Conservation (phyloP, 1,284 basidiomycete species). For the Pseudozyma flocculosa region DNA sequence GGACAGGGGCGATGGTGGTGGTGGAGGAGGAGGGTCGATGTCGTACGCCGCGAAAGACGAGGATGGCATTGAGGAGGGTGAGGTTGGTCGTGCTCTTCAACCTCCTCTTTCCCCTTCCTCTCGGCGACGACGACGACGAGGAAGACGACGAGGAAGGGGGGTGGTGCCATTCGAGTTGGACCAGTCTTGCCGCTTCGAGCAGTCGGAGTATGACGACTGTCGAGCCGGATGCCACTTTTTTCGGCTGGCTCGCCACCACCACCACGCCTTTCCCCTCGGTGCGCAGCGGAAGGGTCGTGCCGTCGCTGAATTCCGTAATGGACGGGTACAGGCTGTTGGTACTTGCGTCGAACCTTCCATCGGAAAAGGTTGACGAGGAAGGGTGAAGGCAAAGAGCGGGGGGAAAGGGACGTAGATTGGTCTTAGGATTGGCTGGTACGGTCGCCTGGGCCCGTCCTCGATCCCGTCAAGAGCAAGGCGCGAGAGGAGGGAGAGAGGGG, state of each 20-base stretch:
- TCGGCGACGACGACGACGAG: no score
- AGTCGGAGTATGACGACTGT: conserved; percentile 10
- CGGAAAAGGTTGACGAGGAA: not conserved
- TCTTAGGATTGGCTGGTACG: no score
- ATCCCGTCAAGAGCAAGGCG: no score
- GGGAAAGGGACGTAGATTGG: no score
- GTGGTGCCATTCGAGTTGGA: conserved; percentile 25
- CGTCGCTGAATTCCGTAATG: conserved; percentile 6
- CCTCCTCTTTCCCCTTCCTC: no score
- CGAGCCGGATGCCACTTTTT: not conserved
- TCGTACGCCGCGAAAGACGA: conserved; percentile 43
- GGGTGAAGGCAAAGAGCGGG: no score
- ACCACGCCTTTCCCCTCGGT: no score
- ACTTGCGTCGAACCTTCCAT: conserved; percentile 6
- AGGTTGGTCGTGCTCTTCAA: conserved; percentile 50
- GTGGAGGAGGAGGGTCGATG: conserved; percentile 1
- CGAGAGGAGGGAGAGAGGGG: no score
- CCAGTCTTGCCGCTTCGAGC: conserved; percentile 20
- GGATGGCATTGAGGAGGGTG: conserved; percentile 52
- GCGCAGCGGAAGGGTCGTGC: no score
- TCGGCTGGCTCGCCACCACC: not conserved
- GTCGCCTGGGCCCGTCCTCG: no score
- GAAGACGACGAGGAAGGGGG: not conserved
- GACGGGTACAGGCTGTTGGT: conserved; percentile 34
- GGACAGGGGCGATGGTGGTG: no score